phyloP scores from a whole-genome alignment of 352 stramenopile species.

The Pythium scleroteichum region DNA sequence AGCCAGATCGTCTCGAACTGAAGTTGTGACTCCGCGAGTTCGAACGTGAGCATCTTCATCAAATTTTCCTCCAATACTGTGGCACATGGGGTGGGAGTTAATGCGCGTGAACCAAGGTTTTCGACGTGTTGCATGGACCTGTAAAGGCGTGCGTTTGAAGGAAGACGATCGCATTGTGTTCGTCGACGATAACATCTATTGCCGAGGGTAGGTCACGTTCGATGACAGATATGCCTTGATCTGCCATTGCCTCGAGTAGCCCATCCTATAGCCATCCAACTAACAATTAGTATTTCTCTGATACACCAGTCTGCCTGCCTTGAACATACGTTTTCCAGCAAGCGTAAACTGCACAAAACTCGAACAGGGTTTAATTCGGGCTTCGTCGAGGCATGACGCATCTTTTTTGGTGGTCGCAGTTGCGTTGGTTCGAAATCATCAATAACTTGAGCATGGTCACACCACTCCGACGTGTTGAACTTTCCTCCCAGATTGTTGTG shows the following conservation, averaged over 20 bases:
- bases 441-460: too few species aligned
- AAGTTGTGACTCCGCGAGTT: slow-evolving; percentile 54
- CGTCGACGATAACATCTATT: slow-evolving; percentile 69
- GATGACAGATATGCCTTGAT: slow-evolving; percentile 54
- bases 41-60: slow-evolving; percentile 59
- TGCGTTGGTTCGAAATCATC: too few species aligned
- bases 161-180: slow-evolving; percentile 60
- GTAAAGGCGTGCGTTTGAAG: slow-evolving; percentile 36
- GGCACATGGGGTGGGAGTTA: slow-evolving; percentile 2
- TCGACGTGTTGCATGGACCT: too few species aligned
- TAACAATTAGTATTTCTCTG: too few species aligned
- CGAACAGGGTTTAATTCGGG: slow-evolving; percentile 26
- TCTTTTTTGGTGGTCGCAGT: background rate
- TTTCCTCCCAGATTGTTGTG: background rate
- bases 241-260: slow-evolving; percentile 62
- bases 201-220: slow-evolving; percentile 55
- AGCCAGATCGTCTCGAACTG: slow-evolving; percentile 66
- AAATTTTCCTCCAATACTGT: slow-evolving; percentile 33
- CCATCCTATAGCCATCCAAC: slow-evolving; percentile 64
- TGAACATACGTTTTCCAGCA: slow-evolving; percentile 37
- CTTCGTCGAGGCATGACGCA: background rate
- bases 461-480: too few species aligned
- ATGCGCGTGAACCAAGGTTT: too few species aligned
- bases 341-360: slow-evolving; percentile 41
- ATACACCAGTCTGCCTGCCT: too few species aligned